Evolutionary conservation across 257 asterid species (phyloP).

Genomic region (Cynanchum wilfordii): DNA sequence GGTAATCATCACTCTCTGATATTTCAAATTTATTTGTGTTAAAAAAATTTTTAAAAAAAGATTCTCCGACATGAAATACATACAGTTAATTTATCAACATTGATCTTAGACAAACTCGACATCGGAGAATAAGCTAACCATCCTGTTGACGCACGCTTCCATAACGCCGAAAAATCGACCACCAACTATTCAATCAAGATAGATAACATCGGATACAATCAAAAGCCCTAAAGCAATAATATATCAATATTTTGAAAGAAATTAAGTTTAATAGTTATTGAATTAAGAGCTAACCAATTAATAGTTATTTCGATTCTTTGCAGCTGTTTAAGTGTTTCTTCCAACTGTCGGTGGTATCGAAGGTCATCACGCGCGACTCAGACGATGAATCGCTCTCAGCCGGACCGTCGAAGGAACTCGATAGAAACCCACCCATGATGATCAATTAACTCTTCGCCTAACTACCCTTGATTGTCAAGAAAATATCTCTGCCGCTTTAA

Average conservation of each 20-base stretch:
- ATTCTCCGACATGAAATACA: slow-evolving; percentile 9
- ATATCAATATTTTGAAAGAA: background rate
- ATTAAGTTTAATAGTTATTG: background rate
- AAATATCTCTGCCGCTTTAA: background rate
- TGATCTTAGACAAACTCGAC: slow-evolving; percentile 80
- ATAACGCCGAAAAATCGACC: slow-evolving; percentile 75
- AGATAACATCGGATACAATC: slow-evolving; percentile 4
- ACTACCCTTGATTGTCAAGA: background rate
- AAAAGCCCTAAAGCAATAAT: background rate
- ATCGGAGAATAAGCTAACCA: slow-evolving; percentile 56
- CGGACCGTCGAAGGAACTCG: slow-evolving; percentile 28
- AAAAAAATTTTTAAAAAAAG: background rate
- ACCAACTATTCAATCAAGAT: slow-evolving; percentile 56
- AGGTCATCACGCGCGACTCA: slow-evolving; percentile 53
- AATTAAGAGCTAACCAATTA: slow-evolving; percentile 35
- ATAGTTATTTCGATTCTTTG: slow-evolving; percentile 63
- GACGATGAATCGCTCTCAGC: slow-evolving; percentile 30
- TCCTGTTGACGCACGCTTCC: slow-evolving; percentile 56
- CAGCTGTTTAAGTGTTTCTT: slow-evolving; percentile 57
- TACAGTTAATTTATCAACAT: slow-evolving; percentile 77
- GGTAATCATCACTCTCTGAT: background rate
- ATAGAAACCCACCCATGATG: slow-evolving; percentile 41
- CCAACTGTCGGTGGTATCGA: slow-evolving; percentile 74
- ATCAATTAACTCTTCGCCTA: background rate
- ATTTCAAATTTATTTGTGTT: too few species aligned